Conservation (phyloP, 2,329 filamentous ascomycete species). For the Colletotrichum sublineola region DNA sequence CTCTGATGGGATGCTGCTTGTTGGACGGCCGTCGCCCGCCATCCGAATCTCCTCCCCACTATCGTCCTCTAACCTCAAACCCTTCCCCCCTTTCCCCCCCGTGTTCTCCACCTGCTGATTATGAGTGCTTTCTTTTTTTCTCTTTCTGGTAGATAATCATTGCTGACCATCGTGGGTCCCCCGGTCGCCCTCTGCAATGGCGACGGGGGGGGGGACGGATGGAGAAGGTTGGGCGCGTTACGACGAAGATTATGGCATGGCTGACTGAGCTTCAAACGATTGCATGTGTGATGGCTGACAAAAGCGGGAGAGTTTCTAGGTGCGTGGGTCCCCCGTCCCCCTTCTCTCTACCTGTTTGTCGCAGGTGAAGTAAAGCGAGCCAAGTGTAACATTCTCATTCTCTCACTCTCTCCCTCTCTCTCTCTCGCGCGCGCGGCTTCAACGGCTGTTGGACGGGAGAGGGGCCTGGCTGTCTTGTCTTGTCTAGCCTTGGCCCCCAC, state of each 20-base stretch:
- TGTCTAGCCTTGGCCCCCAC: not conserved
- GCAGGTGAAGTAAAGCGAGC: not conserved
- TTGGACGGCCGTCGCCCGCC: not conserved
- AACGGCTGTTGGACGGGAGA: not conserved
- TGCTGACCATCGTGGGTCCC: not conserved
- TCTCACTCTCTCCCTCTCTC: not conserved
- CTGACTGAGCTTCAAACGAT: not conserved
- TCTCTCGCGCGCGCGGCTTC: not conserved
- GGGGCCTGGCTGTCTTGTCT: not conserved
- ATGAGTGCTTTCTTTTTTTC: not conserved
- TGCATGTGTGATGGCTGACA: not conserved
- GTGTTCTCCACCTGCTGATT: not conserved
- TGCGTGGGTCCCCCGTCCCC: too few relatives aligned
- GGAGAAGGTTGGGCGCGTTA: not conserved
- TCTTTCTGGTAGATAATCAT: not conserved
- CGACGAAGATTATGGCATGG: not conserved
- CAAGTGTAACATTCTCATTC: not conserved
- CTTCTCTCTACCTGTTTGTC: not conserved
- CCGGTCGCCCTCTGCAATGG: not conserved
- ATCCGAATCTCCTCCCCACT: not conserved
- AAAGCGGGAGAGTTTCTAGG: not conserved
- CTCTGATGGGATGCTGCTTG: constrained; percentile 10
- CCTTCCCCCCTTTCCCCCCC: too few relatives aligned
- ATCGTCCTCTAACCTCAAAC: not conserved
- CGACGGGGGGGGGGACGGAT: not conserved